Evolutionary conservation across 257 asterid genomes (phyloP), one percentile per base, ranked within the genome.

Genomic region (Penstemon davidsonii): DNA sequence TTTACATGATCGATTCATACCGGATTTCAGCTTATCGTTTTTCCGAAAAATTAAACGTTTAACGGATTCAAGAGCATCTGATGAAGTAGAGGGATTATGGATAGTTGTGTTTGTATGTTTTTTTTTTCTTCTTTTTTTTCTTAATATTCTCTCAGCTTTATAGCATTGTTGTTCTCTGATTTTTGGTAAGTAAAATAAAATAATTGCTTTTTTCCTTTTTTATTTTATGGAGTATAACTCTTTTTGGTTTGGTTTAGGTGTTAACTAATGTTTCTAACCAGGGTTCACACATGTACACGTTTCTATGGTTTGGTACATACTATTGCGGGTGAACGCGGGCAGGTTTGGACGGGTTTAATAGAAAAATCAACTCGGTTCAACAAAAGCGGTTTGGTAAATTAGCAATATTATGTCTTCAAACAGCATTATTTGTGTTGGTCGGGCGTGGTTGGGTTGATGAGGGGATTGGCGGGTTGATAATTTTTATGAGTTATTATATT

Each of bases 21-120:
- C 98, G 59, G 88, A 78, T 80, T 80, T 76, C 80, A 77, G 87
- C 75, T 76, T 74, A 75, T 71, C 77, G 50, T 73, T 79, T 74
- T 59, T 60, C 11, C 18, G 51, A 67, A 84, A 83, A 87, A 82
- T 83, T 85, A 85, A 77, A 80, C 71, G 76, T 58, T 61, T 69
- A 75, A 79, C 67, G 77, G 86, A 87, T 84, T 88, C 73, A 68
- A 71, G 80, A 85, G 85, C 90, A 85, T 85, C 73, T 63, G 85
- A 84, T 71, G 83, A 74, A 83, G 79, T 71, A 76, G 81, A 84
- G 80, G 76, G 87, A 80, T 80, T 73, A 73, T 75, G 75, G 81
- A 80, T 65, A 75, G 86, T 66, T 72, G 58, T 75, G 64, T 73
- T 50, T 69, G 44, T 62, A 54, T 75, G 40, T 75, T 62, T 67